phyloP scores from a whole-genome alignment of 192 early-diverging fungal species.

The Gaertneriomyces sp. region DNA sequence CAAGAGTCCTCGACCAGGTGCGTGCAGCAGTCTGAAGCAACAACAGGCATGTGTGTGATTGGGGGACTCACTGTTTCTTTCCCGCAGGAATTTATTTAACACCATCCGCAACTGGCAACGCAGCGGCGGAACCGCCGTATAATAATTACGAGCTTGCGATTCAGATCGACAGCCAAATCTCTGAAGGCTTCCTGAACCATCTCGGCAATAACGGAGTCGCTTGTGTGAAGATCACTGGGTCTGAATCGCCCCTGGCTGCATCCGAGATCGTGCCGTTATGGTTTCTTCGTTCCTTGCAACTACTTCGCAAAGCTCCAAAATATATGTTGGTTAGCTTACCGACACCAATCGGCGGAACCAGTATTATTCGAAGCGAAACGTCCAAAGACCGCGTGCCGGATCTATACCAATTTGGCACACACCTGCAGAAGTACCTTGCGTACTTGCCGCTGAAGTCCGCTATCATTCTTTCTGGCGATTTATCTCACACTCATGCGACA shows the following conservation, averaged over 20 bases:
- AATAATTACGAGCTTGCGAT: conserved; percentile 21
- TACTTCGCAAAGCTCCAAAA: conserved; percentile 9
- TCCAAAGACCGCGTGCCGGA: conserved; percentile 26
- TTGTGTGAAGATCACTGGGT: conserved; percentile 29
- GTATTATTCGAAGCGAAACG: conserved; percentile 3
- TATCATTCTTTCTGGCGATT: conserved; percentile 17
- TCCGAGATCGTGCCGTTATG: conserved; percentile 26
- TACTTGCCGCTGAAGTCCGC: conserved; percentile 12
- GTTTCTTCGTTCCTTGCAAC: conserved; percentile 18
- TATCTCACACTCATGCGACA: conserved; percentile 26
- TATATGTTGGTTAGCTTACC: conserved; percentile 23
- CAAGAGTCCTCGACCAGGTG: conserved; percentile 28
- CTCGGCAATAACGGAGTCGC: conserved; percentile 18
- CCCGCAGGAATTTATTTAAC: conserved; percentile 24
- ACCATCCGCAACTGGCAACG: conserved; percentile 23
- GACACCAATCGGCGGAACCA: conserved; percentile 24
- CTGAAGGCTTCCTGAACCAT: conserved; percentile 23
- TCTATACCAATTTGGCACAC: conserved; percentile 14
- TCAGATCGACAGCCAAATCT: conserved; percentile 21
- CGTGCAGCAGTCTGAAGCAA: background rate
- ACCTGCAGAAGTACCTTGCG: conserved; percentile 21
- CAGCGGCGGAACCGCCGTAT: background rate
- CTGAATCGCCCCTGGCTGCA: conserved; percentile 19
- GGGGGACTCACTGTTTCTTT: background rate
- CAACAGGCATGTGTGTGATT: background rate